Evolutionary conservation across 2,329 filamentous ascomycete genomes (phyloP), one percentile per base, ranked within the genome.

Genomic region (Phialophora macrospora): DNA sequence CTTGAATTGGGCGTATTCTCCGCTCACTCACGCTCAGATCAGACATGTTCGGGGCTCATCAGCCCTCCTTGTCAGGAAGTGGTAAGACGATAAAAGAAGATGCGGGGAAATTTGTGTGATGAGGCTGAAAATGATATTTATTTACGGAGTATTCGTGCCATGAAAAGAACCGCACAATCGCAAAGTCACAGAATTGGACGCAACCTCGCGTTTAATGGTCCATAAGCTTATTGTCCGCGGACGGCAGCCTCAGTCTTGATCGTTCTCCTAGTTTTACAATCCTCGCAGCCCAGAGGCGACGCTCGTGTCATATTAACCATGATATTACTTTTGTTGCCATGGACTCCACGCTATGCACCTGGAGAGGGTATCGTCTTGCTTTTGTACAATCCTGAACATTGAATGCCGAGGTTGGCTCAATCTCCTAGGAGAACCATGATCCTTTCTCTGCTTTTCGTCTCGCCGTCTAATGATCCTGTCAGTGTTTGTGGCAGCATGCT

Each of bases 1-100:
- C 81, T 72, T 81, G 79, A 56, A 83, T 80, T 67, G 81, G 80
- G 66, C 81, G 80, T 68, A 82, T 81, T 65, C 80, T 79, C 20
- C 71, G 67, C 52, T 72, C 71, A 58, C 64, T 70, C 34, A 72
- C 70, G 24, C 57, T 59, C 32, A 61, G 62, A 51, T 72, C 71
- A n/a, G 70, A 69, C 71, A 72, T 72, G 22, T 20, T 69, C 55
- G 38, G 11, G 52, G 22, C 28, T 41, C 28, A 60, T 34, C 20
- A 49, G 48, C n/a, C 58, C 46, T 26, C 22, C n/a, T 26, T 32
- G 41, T 32, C 28, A 41, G 48, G 24, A 38, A 60, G 32, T 60
- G 28, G 49, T 30, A 28, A 57, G 44, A 44, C 28, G 26, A 32
- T 8, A 60, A 48, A 46, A 48, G 38, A 38, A 4, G 28, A 54